Evolutionary conservation across 139 green algal genomes (phyloP).

Genomic region (Chlorella ohadii): DNA sequence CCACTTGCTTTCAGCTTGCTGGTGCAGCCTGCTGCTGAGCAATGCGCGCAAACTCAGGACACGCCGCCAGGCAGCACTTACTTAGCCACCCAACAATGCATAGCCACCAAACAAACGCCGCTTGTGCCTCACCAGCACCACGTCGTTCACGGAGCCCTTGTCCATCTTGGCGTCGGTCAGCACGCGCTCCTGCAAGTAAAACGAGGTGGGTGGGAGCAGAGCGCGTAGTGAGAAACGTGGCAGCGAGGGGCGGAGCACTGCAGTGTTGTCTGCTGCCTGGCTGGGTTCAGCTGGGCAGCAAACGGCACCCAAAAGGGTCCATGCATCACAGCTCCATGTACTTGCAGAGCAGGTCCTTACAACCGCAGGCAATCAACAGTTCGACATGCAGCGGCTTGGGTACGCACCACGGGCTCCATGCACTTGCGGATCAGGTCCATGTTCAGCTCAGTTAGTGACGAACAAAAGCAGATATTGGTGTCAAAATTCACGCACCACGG

Average conservation of each 20-base stretch:
- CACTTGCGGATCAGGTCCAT: conserved; percentile 99
- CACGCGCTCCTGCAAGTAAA: conserved; percentile 87
- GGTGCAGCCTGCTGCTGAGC: too few relatives aligned
- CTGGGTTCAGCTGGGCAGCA: too few relatives aligned
- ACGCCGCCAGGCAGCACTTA: too few relatives aligned
- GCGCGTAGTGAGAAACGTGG: background rate
- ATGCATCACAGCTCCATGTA: conserved; percentile 99
- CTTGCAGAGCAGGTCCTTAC: conserved; percentile 99
- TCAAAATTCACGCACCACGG: conserved; percentile 77
- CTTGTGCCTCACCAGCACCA: conserved; percentile 84
- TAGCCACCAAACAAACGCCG: too few relatives aligned
- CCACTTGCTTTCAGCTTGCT: too few relatives aligned
- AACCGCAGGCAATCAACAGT: too few relatives aligned
- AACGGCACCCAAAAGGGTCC: too few relatives aligned
- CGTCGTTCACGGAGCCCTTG: conserved; percentile 89
- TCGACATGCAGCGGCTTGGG: conserved; percentile 59
- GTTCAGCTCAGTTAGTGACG: conserved; percentile 92
- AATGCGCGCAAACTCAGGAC: too few relatives aligned
- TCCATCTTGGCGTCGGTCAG: conserved; percentile 98
- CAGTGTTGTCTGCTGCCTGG: too few relatives aligned
- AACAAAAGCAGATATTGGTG: too few relatives aligned
- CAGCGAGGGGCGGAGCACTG: too few relatives aligned
- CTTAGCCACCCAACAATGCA: too few relatives aligned
- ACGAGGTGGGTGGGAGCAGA: background rate
- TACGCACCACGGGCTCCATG: conserved; percentile 96